Evolutionary conservation across 441 rosid species (phyloP).

Genomic region (Eutrema salsugineum): DNA sequence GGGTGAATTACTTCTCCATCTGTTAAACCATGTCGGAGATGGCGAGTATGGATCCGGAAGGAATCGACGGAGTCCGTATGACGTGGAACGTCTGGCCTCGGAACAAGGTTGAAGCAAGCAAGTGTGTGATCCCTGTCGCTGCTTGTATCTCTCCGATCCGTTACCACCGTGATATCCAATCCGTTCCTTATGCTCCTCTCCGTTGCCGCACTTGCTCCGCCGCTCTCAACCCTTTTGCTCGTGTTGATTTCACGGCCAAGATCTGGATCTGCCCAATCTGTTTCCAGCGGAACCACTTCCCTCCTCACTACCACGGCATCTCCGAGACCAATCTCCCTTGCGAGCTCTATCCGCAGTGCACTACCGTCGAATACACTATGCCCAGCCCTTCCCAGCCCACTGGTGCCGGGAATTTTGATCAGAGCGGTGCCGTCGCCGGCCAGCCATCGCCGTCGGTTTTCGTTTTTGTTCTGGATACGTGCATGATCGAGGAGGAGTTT

Average conservation of each 20-base stretch:
- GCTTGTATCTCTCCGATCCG: conserved; percentile 93
- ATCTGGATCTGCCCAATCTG: conserved; percentile 99
- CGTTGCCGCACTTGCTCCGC: conserved; percentile 90
- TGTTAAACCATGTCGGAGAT: conserved; percentile 65
- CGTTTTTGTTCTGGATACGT: conserved; percentile 81
- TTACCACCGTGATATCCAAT: conserved; percentile 66
- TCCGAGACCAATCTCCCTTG: conserved; percentile 89
- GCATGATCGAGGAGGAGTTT: conserved; percentile 94
- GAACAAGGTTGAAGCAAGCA: conserved; percentile 89
- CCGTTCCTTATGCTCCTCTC: conserved; percentile 83
- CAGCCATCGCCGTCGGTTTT: conserved; percentile 53
- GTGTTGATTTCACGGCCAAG: conserved; percentile 87
- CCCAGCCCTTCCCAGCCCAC: conserved; percentile 34
- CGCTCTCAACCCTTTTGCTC: conserved; percentile 63
- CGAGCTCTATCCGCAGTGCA: conserved; percentile 83
- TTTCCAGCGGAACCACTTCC: conserved; percentile 84
- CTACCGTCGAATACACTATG: conserved; percentile 74
- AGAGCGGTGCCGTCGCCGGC: conserved; percentile 20
- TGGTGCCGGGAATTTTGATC: conserved; percentile 27
- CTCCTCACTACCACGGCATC: conserved; percentile 76
- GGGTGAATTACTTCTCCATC: conserved; percentile 3
- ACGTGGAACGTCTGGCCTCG: conserved; percentile 98
- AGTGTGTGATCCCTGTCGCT: conserved; percentile 96
- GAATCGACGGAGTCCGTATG: conserved; percentile 92
- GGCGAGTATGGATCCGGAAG: conserved; percentile 84